Conservation (phyloP, 1,139 yeast species). For the Protomyces macrosporus region DNA sequence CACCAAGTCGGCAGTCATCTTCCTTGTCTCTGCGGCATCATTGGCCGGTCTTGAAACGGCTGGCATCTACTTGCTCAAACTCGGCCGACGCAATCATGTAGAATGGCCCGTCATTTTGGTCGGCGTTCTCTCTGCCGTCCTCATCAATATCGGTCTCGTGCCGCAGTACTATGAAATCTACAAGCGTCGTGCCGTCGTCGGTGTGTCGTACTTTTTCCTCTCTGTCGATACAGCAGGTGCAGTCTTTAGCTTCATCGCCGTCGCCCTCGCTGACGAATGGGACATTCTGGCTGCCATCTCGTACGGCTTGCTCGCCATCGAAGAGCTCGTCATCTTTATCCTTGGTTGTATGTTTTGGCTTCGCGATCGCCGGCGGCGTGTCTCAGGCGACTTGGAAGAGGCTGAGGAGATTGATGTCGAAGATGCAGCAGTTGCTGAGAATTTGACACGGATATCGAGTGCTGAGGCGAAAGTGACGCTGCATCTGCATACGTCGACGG, state of each 20-base stretch:
- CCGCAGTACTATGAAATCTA: constrained; percentile 86
- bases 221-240: constrained; percentile 80
- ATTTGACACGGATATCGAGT: neutral
- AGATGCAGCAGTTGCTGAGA: neutral
- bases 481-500: too few species aligned
- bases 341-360: constrained; percentile 46
- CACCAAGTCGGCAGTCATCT: constrained; percentile 41
- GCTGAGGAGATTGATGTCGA: neutral
- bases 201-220: constrained; percentile 78
- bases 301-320: constrained; percentile 61
- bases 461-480: too few species aligned
- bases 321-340: constrained; percentile 71
- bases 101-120: constrained; percentile 74
- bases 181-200: constrained; percentile 75
- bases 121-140: constrained; percentile 72
- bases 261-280: constrained; percentile 40
- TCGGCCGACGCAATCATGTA: constrained; percentile 39
- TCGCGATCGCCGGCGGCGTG: constrained; percentile 13
- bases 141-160: constrained; percentile 68
- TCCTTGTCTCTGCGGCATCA: constrained; percentile 43
- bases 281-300: constrained; percentile 75
- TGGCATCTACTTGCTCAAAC: constrained; percentile 58
- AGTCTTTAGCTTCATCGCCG: constrained; percentile 59
- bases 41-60: constrained; percentile 65
- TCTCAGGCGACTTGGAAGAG: neutral